Percentiles rank a stretch among this genome's conserved stretches.
These are phyloP conservation scores for Amorphotheca resinae DNA, from an alignment of 495 filamentous ascomycete genomes.

Conservation along the genomic window DNA sequence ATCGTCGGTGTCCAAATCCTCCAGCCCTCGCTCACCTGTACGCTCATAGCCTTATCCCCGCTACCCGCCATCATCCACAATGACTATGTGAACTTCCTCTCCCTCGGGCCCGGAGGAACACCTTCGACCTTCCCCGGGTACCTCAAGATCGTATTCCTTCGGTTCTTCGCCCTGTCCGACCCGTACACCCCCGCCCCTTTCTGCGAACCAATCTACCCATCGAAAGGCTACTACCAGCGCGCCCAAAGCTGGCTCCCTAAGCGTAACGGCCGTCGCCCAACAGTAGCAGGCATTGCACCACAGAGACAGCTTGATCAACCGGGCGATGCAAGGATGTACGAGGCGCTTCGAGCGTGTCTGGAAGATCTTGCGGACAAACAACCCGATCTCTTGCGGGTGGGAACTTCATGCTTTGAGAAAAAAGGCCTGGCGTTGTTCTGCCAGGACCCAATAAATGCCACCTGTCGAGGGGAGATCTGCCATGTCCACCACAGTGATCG, in stretches of 20 bases:
- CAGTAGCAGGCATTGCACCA: conserved; percentile 61
- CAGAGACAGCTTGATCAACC: conserved; percentile 65
- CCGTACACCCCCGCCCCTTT: conserved; percentile 30
- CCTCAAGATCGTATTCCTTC: conserved; percentile 50
- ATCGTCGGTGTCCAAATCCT: conserved; percentile 37
- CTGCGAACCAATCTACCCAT: conserved; percentile 24
- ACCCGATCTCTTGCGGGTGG: conserved; percentile 41
- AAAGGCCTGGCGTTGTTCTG: conserved; percentile 64
- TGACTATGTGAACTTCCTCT: conserved; percentile 66
- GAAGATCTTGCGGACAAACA: conserved; percentile 34
- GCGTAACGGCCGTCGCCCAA: conserved; percentile 49
- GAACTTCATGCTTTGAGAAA: conserved; percentile 68
- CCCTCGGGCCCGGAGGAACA: conserved; percentile 70
- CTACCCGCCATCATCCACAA: conserved; percentile 47
- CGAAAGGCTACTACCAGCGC: conserved; percentile 32
- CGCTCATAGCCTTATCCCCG: conserved; percentile 37
- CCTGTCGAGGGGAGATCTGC: conserved; percentile 62
- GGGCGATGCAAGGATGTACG: conserved; percentile 38
- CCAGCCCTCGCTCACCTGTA: conserved; percentile 30
- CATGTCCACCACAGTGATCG: conserved; percentile 69
- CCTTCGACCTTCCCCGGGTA: conserved; percentile 64
- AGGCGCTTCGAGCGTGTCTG: conserved; percentile 35
- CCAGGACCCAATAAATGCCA: conserved; percentile 43
- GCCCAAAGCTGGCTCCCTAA: conserved; percentile 33
- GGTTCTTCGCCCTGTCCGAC: conserved; percentile 45